Percentiles rank a stretch among this genome's conserved stretches.
Evolutionary conservation across 257 asterid genomes (phyloP).

Genomic region (Asclepias syriaca): DNA sequence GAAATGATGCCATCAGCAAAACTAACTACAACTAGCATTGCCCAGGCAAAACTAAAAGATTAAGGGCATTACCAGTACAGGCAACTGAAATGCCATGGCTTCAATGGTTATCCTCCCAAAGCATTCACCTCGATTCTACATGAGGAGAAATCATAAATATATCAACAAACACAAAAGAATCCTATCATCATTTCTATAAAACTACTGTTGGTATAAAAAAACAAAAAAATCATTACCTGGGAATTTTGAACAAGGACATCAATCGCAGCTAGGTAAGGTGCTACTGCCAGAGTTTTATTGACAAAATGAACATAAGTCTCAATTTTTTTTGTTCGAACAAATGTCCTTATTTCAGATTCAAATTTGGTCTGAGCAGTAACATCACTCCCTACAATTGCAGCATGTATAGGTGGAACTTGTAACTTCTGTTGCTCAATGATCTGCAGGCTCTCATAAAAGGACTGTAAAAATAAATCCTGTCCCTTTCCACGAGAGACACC

Average conservation of each 20-base stretch:
- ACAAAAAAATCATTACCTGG: slow-evolving; percentile 48
- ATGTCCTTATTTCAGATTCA: slow-evolving; percentile 74
- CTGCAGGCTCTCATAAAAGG: slow-evolving; percentile 73
- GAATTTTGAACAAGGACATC: slow-evolving; percentile 97
- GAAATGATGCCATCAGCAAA: background rate
- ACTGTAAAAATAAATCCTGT: slow-evolving; percentile 78
- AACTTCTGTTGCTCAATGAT: slow-evolving; percentile 56
- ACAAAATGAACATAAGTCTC: slow-evolving; percentile 70
- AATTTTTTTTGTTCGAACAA: slow-evolving; percentile 65
- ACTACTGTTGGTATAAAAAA: background rate
- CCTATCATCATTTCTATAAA: background rate
- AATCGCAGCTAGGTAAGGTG: slow-evolving; percentile 94
- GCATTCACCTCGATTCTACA: slow-evolving; percentile 95
- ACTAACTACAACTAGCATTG: background rate
- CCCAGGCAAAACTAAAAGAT: background rate
- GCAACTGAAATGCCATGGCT: slow-evolving; percentile 99
- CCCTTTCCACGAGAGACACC: slow-evolving; percentile 99
- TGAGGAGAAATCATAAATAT: background rate
- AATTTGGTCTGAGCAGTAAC: slow-evolving; percentile 72
- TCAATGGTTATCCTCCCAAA: slow-evolving; percentile 99
- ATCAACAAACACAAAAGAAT: background rate
- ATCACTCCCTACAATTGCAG: slow-evolving; percentile 92
- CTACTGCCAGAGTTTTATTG: slow-evolving; percentile 87
- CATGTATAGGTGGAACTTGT: slow-evolving; percentile 69
- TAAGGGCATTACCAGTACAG: slow-evolving; percentile 60